Base-by-base conservation (phyloP, 2,329 filamentous ascomycete species). In the Thermothelomyces thermophilus region DNA sequence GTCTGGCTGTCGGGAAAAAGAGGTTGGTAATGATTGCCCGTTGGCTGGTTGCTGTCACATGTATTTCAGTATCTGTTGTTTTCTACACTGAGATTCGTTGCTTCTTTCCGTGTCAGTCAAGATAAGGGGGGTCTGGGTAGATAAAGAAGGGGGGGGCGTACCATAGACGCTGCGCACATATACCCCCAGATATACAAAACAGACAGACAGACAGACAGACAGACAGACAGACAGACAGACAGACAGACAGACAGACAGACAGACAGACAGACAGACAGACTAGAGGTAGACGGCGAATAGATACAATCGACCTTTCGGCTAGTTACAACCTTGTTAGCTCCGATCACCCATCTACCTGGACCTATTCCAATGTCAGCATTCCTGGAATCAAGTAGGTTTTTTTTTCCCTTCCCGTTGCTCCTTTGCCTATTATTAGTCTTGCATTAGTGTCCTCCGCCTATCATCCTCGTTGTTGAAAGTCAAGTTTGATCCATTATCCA, bases 221-320 rank as follows among this genome's bases (percentile, higher is more conserved):
- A 31, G 30, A 31, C 8, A 31, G 30, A 31, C 9, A 31, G 30
- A 31, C 30, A 14, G 30, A 10, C 9, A 14, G 14, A 9, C 9
- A 31, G 30, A 31, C 30, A 31, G 14, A 14, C 9, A 10, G 30
- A 31, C 14, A 14, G 14, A 31, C 9, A 31, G 30, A 31, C 14
- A 14, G 30, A 10, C 9, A 31, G 9, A 14, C 28, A 49, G 30
- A 22, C 24, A 14, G 26, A 31, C 20, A 33, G 37, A 17, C 24
- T 42, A 47, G 45, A 48, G 46, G 50, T 52, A 52, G 46, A 45
- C 39, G 35, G 41, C 16, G 30, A 41, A 41, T 46, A 52, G 36
- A 48, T 42, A 26, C 14, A 17, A 16, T 36, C n/a, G 10, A 14
- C 13, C 13, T 40, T 31, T 10, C 9, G 30, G 14, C 14, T 31